phyloP scores from a whole-genome alignment of 2,329 filamentous ascomycete genomes.

The Lachnellula willkommii region DNA sequence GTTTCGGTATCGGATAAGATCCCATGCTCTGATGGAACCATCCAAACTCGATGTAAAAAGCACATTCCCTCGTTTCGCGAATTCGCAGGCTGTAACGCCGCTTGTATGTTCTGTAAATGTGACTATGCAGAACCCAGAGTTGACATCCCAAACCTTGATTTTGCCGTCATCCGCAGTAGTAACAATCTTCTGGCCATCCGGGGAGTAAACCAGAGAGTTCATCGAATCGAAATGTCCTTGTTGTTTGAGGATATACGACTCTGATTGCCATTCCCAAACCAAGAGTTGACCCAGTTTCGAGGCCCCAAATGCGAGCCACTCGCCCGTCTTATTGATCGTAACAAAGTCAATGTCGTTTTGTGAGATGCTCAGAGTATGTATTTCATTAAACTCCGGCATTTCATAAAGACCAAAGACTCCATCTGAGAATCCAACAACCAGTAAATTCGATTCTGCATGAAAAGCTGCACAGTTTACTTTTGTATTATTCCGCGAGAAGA shows the following conservation, averaged over 20 bases:
- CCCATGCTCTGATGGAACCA: constrained; percentile 92
- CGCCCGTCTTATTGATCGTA: constrained; percentile 86
- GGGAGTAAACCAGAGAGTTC: constrained; percentile 88
- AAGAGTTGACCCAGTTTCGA: constrained; percentile 93
- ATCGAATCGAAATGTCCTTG: constrained; percentile 96
- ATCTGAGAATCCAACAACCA: constrained; percentile 95
- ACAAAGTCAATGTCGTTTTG: constrained; percentile 96
- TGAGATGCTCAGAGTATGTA: constrained; percentile 88
- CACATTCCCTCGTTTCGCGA: constrained; percentile 91
- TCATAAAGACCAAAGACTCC: constrained; percentile 93
- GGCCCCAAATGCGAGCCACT: constrained; percentile 96
- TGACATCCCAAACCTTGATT: constrained; percentile 96
- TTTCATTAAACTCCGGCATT: constrained; percentile 90
- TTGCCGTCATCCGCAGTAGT: constrained; percentile 96
- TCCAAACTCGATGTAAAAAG: constrained; percentile 93
- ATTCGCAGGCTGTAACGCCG: constrained; percentile 89
- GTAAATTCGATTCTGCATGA: constrained; percentile 77
- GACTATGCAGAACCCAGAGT: constrained; percentile 94
- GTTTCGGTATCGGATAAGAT: constrained; percentile 91
- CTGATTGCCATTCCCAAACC: constrained; percentile 99
- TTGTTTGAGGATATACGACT: constrained; percentile 97
- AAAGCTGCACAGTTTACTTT: constrained; percentile 87
- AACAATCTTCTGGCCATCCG: constrained; percentile 86
- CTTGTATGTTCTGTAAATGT: constrained; percentile 97
- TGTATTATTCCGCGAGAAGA: constrained; percentile 86